These are phyloP conservation scores for Camellia sinensis DNA, from an alignment of 148 eudicot species.

Conservation along the genomic window DNA sequence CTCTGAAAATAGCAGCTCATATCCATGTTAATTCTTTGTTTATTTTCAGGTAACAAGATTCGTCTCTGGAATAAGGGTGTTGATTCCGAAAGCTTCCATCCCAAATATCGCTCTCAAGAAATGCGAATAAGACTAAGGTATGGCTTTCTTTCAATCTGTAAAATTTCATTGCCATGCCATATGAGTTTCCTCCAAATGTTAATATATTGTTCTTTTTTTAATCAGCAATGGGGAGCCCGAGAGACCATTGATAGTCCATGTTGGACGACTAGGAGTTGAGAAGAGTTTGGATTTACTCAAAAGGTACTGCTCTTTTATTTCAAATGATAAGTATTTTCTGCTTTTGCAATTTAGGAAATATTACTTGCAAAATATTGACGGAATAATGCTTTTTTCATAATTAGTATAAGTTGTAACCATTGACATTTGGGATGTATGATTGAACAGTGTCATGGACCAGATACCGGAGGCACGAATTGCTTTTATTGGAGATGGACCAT, in stretches of 20 bases:
- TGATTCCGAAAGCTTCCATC: constrained; percentile 95
- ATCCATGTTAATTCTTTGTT: background rate
- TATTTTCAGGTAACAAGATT: constrained; percentile 47
- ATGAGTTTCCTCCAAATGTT: constrained; percentile 9
- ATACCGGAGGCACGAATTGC: constrained; percentile 91
- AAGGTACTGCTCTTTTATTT: constrained; percentile 31
- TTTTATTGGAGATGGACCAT: constrained; percentile 90
- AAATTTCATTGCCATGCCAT: background rate
- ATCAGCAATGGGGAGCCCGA: constrained; percentile 68
- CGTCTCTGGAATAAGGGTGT: constrained; percentile 99
- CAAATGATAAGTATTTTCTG: constrained; percentile 10
- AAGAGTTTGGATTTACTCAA: constrained; percentile 61
- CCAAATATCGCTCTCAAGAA: constrained; percentile 66
- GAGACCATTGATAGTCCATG: constrained; percentile 54
- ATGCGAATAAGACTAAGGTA: constrained; percentile 87
- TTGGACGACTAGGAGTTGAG: constrained; percentile 60
- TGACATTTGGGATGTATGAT: constrained; percentile 6
- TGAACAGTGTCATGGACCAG: constrained; percentile 78
- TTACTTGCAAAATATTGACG: background rate
- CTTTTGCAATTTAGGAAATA: background rate
- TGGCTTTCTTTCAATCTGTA: background rate
- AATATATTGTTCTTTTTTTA: constrained; percentile 12
- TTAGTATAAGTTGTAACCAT: background rate
- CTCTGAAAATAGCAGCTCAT: background rate
- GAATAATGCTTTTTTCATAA: background rate